Evolutionary conservation across 495 filamentous ascomycete species (phyloP), one percentile per base, ranked within the genome.

Genomic region (Aspergillus hancockii): DNA sequence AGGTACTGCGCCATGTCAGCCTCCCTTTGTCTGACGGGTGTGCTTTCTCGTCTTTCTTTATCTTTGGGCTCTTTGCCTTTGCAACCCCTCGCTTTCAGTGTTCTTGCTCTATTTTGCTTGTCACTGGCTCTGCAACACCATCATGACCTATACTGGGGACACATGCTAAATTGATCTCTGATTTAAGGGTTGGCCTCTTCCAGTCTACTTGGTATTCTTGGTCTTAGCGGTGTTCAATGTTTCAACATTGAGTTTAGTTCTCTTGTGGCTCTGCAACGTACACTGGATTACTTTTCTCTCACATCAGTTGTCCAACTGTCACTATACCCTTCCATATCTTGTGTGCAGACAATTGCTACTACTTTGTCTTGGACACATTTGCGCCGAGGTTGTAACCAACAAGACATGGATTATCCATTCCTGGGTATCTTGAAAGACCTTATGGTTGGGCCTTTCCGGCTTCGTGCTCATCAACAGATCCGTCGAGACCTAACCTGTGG

Each of bases 1-100:
- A 47, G 19, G 19, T 51, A 58, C 62, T 64, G 62, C 62, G 62
- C 62, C 62, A 55, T 64, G 62, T 64, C 62, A 61, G 58, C 61
- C 34, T 49, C 50, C 52, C 34, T 55, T 49, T 60, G 53, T 58
- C 52, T 43, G 49, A 23, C 23, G 36, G 52, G 19, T 6, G n/a
- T 23, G 18, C 47, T 14, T 49, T 49, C 47, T 10, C 40, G 53
- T 47, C 45, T 36, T 56, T 49, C 40, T 49, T 49, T 56, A 28
- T 63, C 50, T 61, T 30, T 62, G 41, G 56, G 23, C 46, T 63
- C 34, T 60, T 51, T 66, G 53, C 57, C 54, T 62, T 63, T 68
- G 46, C 62, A 8, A 14, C 3, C 21, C 18, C 21, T 55, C 32
- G 21, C 54, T 54, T 47, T 25, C 41, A 1, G 30, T 21, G 14